These are phyloP conservation scores for Rhodomyrtus tomentosa DNA, from an alignment of 345 rosid genomes.

Conservation along the genomic window DNA sequence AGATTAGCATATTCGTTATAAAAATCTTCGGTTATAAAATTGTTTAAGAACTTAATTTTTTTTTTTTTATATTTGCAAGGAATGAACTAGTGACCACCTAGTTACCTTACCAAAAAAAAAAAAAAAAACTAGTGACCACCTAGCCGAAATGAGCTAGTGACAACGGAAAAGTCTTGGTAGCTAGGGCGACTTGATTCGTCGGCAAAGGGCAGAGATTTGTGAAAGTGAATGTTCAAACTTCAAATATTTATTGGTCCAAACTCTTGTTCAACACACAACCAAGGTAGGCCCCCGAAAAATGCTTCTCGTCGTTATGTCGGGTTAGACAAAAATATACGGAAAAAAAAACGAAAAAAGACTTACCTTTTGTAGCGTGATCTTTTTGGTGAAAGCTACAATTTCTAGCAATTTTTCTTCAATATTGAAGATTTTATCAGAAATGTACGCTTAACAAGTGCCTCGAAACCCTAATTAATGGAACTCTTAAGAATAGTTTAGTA, in stretches of 20 bases:
- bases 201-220: background rate
- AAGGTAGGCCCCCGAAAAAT: background rate
- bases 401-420: background rate
- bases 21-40: background rate
- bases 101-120: too few relatives aligned
- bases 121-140: too few relatives aligned
- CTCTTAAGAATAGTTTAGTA: background rate
- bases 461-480: background rate
- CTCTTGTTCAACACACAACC: background rate
- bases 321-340: fast-evolving
- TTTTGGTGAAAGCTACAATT: background rate
- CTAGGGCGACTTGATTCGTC: background rate
- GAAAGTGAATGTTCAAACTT: background rate
- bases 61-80: background rate
- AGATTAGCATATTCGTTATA: background rate
- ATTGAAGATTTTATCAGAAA: background rate
- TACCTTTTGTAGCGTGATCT: background rate
- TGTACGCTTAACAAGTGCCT: background rate
- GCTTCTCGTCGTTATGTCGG: background rate
- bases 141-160: background rate
- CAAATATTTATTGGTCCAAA: background rate
- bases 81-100: background rate
- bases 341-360: background rate
- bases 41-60: background rate
- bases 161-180: background rate